A percentile compares a stretch with the other conserved stretches of the same genome.
Evolutionary conservation across 2,329 filamentous ascomycete genomes (phyloP).

Genomic region (Trichoderma endophyticum): DNA sequence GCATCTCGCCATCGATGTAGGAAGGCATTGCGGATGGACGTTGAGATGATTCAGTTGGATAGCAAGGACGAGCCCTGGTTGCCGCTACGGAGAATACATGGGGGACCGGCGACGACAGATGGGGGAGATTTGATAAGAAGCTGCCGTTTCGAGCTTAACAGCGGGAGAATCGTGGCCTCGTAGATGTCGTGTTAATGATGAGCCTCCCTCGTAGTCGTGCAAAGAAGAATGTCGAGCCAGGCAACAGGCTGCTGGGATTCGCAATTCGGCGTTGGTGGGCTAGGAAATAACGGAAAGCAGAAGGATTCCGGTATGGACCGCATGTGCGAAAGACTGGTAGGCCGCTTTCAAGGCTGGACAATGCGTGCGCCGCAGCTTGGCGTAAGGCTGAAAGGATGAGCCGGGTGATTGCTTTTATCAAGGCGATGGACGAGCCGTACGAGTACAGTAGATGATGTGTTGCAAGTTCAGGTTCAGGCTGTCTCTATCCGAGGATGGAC

Average conservation of each 20-base stretch:
- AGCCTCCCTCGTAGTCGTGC: background rate
- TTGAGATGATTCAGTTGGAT: background rate
- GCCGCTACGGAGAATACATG: conserved; percentile 19
- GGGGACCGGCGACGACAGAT: background rate
- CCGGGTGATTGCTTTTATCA: background rate
- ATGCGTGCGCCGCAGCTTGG: background rate
- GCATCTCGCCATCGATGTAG: conserved; percentile 38
- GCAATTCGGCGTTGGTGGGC: background rate
- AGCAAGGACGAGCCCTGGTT: conserved; percentile 20
- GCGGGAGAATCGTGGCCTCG: background rate
- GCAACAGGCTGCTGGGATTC: background rate
- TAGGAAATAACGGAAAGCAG: background rate
- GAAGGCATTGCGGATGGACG: conserved; percentile 28
- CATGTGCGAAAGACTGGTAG: background rate
- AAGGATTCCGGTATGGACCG: background rate
- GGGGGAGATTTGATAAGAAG: background rate
- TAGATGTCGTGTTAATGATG: background rate
- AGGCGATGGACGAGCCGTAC: background rate
- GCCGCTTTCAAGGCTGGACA: background rate
- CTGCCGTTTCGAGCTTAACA: background rate
- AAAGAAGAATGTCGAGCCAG: background rate
- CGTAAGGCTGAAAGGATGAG: conserved; percentile 10
- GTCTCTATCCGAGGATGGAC: background rate
- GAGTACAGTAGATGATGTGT: background rate
- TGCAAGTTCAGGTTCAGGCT: background rate